Base-by-base conservation (phyloP, 805 yeast species). In the Candida germanica region DNA sequence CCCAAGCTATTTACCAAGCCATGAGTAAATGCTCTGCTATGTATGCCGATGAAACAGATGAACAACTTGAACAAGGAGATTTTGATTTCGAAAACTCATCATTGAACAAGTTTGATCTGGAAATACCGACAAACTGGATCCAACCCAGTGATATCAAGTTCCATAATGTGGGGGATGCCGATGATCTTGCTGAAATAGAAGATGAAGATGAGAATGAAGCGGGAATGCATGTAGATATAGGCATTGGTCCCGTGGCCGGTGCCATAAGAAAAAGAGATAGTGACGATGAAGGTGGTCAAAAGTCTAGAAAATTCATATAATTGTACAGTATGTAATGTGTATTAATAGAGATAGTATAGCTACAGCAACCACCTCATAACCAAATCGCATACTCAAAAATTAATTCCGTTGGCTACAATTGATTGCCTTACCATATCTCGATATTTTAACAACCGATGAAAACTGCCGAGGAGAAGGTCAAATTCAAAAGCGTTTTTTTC, bases 391-490 rank as follows among this genome's bases (percentile, higher is more conserved):
- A n/a, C n/a, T n/a, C n/a, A n/a, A n/a, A n/a, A n/a, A n/a, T n/a
- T n/a, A n/a, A n/a, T n/a, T n/a, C n/a, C n/a, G n/a, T n/a, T n/a
- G n/a, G n/a, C n/a, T n/a, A n/a, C n/a, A n/a, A n/a, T n/a, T n/a
- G n/a, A n/a, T n/a, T n/a, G n/a, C n/a, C n/a, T n/a, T n/a, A n/a
- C n/a, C n/a, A n/a, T n/a, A n/a, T n/a, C n/a, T n/a, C n/a, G n/a
- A n/a, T n/a, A n/a, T n/a, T n/a, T n/a, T n/a, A n/a, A n/a, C n/a
- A n/a, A n/a, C n/a, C n/a, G n/a, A 87, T 87, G 95, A 88, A 83
- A 27, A 74, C 81, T 21, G 65, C 81, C n/a, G 91, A 84, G 39
- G 84, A 89, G 16, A 81, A 72, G 50, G 61, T 75, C 25, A 64
- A 66, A 36, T 74, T 77, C 56, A 79, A 76, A 53, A 73, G 72